phyloP scores from a whole-genome alignment of 116 monocot genomes.

The Zostera marina region DNA sequence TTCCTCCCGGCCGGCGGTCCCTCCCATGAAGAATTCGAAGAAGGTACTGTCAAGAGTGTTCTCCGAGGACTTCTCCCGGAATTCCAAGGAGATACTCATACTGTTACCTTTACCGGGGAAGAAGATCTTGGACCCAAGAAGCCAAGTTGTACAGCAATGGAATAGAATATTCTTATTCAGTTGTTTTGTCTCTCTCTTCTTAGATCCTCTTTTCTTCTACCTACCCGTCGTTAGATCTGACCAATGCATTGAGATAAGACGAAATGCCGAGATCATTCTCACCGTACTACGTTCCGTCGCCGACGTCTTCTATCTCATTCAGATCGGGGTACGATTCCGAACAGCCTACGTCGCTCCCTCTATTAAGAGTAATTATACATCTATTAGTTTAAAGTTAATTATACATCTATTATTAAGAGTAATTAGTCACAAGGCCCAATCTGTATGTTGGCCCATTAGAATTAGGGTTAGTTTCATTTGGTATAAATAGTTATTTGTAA shows the following conservation, averaged over 20 bases:
- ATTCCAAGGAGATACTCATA: background rate
- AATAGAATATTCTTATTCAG: slow-evolving; percentile 47
- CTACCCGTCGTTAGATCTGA: slow-evolving; percentile 16
- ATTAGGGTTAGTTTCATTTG: too few relatives aligned
- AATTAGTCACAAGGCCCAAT: too few relatives aligned
- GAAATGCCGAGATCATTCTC: slow-evolving; percentile 19
- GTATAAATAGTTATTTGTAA: too few relatives aligned
- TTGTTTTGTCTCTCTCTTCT: slow-evolving; percentile 55
- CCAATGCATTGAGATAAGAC: slow-evolving; percentile 24
- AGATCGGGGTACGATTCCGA: slow-evolving; percentile 52
- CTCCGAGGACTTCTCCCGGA: slow-evolving; percentile 50
- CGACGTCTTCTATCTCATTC: slow-evolving; percentile 50
- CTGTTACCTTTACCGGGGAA: background rate
- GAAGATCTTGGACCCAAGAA: slow-evolving; percentile 47
- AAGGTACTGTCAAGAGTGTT: slow-evolving; percentile 51
- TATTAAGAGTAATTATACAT: too few relatives aligned
- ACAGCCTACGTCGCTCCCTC: slow-evolving; percentile 79
- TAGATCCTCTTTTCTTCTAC: slow-evolving; percentile 82
- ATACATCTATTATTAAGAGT: too few relatives aligned
- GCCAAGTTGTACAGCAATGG: slow-evolving; percentile 38
- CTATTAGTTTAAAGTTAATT: too few relatives aligned
- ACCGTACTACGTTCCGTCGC: slow-evolving; percentile 38
- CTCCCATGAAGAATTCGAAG: slow-evolving; percentile 20
- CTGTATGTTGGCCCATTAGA: too few relatives aligned
- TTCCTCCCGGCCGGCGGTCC: background rate